phyloP scores from a whole-genome alignment of 2,329 filamentous ascomycete species.

The Penicillium paneum region DNA sequence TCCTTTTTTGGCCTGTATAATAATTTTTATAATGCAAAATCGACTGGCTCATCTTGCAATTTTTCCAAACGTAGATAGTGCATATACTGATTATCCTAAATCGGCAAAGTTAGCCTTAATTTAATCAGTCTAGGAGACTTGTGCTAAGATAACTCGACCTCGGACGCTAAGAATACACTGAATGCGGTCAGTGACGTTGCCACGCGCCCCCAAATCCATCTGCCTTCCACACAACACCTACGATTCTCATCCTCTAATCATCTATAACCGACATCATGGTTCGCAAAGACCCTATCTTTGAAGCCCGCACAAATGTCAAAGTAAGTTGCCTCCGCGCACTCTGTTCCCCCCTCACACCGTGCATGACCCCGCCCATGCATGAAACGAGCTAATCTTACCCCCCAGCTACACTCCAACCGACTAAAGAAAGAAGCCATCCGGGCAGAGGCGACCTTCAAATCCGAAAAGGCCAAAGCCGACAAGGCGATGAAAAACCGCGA shows the following conservation, averaged over 20 bases:
- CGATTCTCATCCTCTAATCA: background rate
- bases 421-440: slow-evolving; percentile 48
- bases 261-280: slow-evolving; percentile 32
- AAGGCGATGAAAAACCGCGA: slow-evolving; percentile 49
- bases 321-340: slow-evolving; percentile 20
- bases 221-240: slow-evolving; percentile 2
- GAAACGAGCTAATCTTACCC: background rate
- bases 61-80: background rate
- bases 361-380: background rate
- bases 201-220: slow-evolving; percentile 14
- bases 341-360: background rate
- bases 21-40: slow-evolving; percentile 15
- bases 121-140: no score
- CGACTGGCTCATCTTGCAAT: slow-evolving; percentile 12
- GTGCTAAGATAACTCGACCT: background rate
- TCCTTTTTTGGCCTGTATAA: slow-evolving; percentile 21
- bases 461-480: slow-evolving; percentile 49
- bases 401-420: slow-evolving; percentile 47
- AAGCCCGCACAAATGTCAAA: slow-evolving; percentile 44
- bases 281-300: slow-evolving; percentile 42
- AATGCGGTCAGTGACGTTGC: slow-evolving; percentile 30
- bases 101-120: background rate
- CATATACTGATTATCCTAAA: no score
- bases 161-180: slow-evolving; percentile 11
- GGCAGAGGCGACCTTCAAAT: slow-evolving; percentile 46